Evolutionary conservation across 139 green algal genomes (phyloP).

Genomic region (Astrephomene gubernaculifera): DNA sequence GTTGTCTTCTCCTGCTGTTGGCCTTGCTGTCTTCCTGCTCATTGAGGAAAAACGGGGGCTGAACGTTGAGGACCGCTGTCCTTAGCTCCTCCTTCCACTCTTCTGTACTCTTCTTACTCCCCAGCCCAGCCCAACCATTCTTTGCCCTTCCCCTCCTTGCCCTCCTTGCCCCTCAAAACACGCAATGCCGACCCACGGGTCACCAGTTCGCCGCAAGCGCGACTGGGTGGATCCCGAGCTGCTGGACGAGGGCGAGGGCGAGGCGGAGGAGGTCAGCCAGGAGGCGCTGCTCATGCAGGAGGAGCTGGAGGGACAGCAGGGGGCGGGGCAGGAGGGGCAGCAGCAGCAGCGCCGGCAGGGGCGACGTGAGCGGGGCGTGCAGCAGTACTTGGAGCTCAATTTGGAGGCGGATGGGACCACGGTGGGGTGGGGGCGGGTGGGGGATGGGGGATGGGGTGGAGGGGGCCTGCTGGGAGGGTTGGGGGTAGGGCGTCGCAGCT

Average conservation of each 20-base stretch:
- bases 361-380: background rate
- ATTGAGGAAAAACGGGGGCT: no score
- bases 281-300: background rate
- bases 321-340: no score
- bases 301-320: slow-evolving; percentile 41
- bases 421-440: background rate
- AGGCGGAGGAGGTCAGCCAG: slow-evolving; percentile 21
- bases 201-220: slow-evolving; percentile 5
- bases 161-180: background rate
- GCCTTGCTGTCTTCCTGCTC: no score
- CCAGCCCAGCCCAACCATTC: no score
- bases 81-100: no score
- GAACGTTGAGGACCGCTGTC: no score
- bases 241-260: slow-evolving; percentile 13
- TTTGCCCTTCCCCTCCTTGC: background rate
- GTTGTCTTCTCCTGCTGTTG: no score
- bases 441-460: background rate
- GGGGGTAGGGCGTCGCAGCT: no score
- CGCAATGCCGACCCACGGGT: background rate
- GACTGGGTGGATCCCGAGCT: slow-evolving; percentile 38
- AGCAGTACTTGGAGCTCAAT: slow-evolving; percentile 49
- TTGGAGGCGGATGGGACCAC: slow-evolving; percentile 23
- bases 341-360: no score
- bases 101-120: no score
- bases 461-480: no score